Conservation (phyloP, 371 early-diverging fungal species). For the Chytridiales sp. region DNA sequence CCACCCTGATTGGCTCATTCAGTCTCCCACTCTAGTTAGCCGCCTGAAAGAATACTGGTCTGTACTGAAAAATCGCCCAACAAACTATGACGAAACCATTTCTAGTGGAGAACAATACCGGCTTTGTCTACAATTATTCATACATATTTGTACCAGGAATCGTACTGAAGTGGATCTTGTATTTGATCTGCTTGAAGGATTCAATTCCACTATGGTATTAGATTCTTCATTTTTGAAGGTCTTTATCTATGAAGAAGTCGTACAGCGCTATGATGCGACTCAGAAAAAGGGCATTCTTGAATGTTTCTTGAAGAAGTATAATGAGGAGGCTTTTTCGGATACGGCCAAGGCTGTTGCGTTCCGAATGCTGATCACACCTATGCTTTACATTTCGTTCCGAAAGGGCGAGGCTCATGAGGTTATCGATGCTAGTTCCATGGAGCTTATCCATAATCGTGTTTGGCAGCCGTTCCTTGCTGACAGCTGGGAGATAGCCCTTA, state of each 20-base stretch:
- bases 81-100: too few species aligned
- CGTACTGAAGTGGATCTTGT: slow-evolving; percentile 67
- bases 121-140: slow-evolving; percentile 75
- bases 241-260: slow-evolving; percentile 72
- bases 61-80: slow-evolving; percentile 9
- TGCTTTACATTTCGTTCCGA: slow-evolving; percentile 65
- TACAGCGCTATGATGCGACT: slow-evolving; percentile 53
- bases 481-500: slow-evolving; percentile 54
- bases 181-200: slow-evolving; percentile 76
- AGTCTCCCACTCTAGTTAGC: slow-evolving; percentile 23
- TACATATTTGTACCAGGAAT: slow-evolving; percentile 52
- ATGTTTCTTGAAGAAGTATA: slow-evolving; percentile 63
- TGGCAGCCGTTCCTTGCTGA: slow-evolving; percentile 70
- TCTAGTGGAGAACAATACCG: too few species aligned
- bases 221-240: slow-evolving; percentile 69
- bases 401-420: slow-evolving; percentile 55
- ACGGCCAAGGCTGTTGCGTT: slow-evolving; percentile 65
- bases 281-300: slow-evolving; percentile 67
- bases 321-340: slow-evolving; percentile 35
- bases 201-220: slow-evolving; percentile 67
- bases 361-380: slow-evolving; percentile 75
- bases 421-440: slow-evolving; percentile 66
- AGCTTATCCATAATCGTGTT: slow-evolving; percentile 63
- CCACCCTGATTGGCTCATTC: slow-evolving; percentile 63
- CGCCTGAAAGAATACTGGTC: slow-evolving; percentile 30